Conservation (phyloP, 768 basidiomycete species). For the Suillus americanus region DNA sequence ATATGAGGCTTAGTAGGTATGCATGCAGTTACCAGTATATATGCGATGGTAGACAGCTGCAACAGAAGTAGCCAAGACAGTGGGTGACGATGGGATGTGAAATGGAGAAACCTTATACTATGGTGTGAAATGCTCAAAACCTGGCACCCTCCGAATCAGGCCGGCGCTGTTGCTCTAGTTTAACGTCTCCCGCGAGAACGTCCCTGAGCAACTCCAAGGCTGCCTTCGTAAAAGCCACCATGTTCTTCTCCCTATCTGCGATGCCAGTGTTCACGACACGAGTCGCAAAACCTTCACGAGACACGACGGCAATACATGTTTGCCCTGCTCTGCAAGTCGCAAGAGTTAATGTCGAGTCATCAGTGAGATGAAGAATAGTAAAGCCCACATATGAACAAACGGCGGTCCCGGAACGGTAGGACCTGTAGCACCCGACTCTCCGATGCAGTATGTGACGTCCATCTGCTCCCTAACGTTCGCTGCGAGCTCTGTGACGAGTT, state of each 20-base stretch:
- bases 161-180: conserved; percentile 7
- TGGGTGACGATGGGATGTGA: background rate
- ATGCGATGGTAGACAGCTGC: background rate
- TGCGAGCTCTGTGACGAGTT: conserved; percentile 19
- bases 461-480: conserved; percentile 14
- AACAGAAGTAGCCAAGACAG: background rate
- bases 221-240: conserved; percentile 21
- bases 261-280: conserved; percentile 15
- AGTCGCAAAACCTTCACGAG: conserved; percentile 11
- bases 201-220: conserved; percentile 14
- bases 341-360: background rate
- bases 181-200: conserved; percentile 13
- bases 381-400: conserved; percentile 13
- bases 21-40: background rate
- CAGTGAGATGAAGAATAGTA: background rate
- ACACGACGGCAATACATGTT: conserved; percentile 13
- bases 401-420: conserved; percentile 13
- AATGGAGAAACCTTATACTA: background rate
- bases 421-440: conserved; percentile 21
- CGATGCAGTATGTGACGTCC: conserved; percentile 16
- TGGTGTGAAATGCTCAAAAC: background rate
- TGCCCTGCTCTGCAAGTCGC: conserved; percentile 10
- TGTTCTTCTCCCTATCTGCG: conserved; percentile 18
- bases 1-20: background rate
- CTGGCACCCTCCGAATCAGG: background rate